Base-by-base conservation (phyloP, 805 yeast genomes). In the Wickerhamomyces queroliae region DNA sequence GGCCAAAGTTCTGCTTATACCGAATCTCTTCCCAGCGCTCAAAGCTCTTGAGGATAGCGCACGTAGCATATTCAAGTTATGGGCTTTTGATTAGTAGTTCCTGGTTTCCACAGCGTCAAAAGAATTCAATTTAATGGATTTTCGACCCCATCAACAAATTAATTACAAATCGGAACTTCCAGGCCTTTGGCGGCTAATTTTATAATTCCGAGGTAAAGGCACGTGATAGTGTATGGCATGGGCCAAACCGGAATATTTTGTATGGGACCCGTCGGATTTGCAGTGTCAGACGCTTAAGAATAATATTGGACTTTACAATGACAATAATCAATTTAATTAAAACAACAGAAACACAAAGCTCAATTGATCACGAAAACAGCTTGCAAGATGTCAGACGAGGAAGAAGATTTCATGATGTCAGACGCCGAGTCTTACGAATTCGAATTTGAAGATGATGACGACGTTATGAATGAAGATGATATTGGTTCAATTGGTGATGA, bases 361-460 rank as follows among this genome's bases (percentile, higher is more conserved):
- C 25, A 23, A 23, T 23, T 23, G 25, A 11, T 23, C 10, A 11
- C 10, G 8, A 23, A 23, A 8, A 23, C 10, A 25, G 28, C n/a
- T 25, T 11, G 5, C n/a, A 25, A 7, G 15, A 54, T 54, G 58
- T 50, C 56, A 0, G 58, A 55, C 17, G 52, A 54, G 13, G 33
- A 30, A 25, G 55, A 50, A 16, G 58, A 55, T 21, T 52, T 52
- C 34, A 53, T 52, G 58, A 52, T 53, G 55, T 48, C 55, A n/a
- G 60, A 52, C 23, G 56, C 42, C 1, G 58, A 52, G 42, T 52
- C 58, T 16, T 53, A 46, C 36, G 59, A 53, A 37, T 52, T 54
- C 23, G 60, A 54, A 33, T 55, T 52, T 24, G 60, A 55, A 22
- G 50, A 44, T 25, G 49, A 44, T 16, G 52, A 49, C 26, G 53